phyloP scores from a whole-genome alignment of 176 grass and related monocot genomes.

The Poa pratensis region DNA sequence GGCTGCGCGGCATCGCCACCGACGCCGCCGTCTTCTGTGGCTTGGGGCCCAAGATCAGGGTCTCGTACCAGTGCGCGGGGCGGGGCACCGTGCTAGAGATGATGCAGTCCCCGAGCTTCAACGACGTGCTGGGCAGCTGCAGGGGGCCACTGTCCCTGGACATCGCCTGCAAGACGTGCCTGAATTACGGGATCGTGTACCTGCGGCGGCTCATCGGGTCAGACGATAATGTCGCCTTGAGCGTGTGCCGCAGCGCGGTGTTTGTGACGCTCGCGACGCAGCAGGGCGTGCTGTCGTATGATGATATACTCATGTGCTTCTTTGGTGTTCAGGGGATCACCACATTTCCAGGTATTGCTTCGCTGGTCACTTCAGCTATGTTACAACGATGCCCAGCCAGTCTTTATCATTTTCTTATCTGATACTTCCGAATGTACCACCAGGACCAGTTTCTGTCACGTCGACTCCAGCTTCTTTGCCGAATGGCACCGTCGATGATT shows the following conservation, averaged over 20 bases:
- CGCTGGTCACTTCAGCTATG: background rate
- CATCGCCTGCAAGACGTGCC: slow-evolving; percentile 92
- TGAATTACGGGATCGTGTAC: slow-evolving; percentile 91
- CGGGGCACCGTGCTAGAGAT: slow-evolving; percentile 83
- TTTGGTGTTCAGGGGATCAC: slow-evolving; percentile 89
- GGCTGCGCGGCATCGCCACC: slow-evolving; percentile 64
- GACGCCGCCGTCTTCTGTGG: slow-evolving; percentile 68
- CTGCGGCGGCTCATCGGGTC: slow-evolving; percentile 71
- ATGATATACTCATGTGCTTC: slow-evolving; percentile 83
- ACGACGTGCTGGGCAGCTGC: slow-evolving; percentile 84
- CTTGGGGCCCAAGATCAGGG: slow-evolving; percentile 86
- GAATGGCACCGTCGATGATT: slow-evolving; percentile 50
- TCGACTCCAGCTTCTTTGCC: slow-evolving; percentile 65
- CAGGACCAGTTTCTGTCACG: slow-evolving; percentile 64
- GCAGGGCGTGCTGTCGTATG: slow-evolving; percentile 58
- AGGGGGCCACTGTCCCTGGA: slow-evolving; percentile 75
- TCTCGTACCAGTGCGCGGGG: slow-evolving; percentile 87
- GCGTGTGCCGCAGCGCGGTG: slow-evolving; percentile 83
- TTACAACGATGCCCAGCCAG: background rate
- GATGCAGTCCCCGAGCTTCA: slow-evolving; percentile 93
- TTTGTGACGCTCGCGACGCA: slow-evolving; percentile 89
- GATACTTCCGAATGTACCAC: slow-evolving; percentile 12
- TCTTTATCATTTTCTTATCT: slow-evolving; percentile 1
- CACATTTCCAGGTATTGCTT: slow-evolving; percentile 62
- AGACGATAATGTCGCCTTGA: slow-evolving; percentile 84